Percentiles rank a stretch among this genome's conserved stretches.
These are phyloP conservation scores for Aristolochia contorta DNA, from an alignment of 164 flowering plant species.

Conservation along the genomic window DNA sequence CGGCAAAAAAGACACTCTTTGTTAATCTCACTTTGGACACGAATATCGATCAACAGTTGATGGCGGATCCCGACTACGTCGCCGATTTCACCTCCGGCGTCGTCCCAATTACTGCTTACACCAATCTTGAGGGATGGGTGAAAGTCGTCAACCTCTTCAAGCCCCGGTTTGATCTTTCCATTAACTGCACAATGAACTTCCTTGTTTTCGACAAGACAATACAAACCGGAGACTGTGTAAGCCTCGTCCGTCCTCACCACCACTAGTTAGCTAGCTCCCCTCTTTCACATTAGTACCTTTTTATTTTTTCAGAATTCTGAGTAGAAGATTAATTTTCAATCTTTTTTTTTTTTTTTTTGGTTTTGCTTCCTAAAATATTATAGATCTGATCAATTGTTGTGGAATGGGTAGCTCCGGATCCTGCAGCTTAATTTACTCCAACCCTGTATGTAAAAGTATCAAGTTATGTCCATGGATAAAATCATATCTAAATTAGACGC, in stretches of 20 bases:
- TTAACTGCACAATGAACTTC: slow-evolving; percentile 47
- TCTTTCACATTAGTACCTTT: no score
- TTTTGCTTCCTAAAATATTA: no score
- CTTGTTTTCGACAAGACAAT: slow-evolving; percentile 27
- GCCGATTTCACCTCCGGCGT: slow-evolving; percentile 25
- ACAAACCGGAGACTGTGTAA: slow-evolving; percentile 38
- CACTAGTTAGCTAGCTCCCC: no score
- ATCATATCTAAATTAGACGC: no score
- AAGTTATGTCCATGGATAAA: no score
- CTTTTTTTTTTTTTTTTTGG: no score
- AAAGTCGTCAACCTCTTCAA: slow-evolving; percentile 30
- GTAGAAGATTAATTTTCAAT: no score
- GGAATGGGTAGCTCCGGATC: no score
- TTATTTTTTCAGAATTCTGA: no score
- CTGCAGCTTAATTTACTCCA: no score
- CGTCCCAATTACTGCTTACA: slow-evolving; percentile 31
- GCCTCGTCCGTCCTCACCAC: slow-evolving; percentile 4
- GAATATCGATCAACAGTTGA: slow-evolving; percentile 17
- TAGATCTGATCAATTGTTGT: no score
- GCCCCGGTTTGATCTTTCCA: slow-evolving; percentile 34
- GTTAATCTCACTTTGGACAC: slow-evolving; percentile 45
- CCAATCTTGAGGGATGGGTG: slow-evolving; percentile 45
- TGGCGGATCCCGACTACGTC: slow-evolving; percentile 15
- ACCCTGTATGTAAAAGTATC: no score
- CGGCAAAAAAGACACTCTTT: slow-evolving; percentile 26